Percentiles rank a stretch among this genome's conserved stretches.
Conservation (phyloP, 1,139 yeast genomes). For the Geotrichum europaeum region DNA sequence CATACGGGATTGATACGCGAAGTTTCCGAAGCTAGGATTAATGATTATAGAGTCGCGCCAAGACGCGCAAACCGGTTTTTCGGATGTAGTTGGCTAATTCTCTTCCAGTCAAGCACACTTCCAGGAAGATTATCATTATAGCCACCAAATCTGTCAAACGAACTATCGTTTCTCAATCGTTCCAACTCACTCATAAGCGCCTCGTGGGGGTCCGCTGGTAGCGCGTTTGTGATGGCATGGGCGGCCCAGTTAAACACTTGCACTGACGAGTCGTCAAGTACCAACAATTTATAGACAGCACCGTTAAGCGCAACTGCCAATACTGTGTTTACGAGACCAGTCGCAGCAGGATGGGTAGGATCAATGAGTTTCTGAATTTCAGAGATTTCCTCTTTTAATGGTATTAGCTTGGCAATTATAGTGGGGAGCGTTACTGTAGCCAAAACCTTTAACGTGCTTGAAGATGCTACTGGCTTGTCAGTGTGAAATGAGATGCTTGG, state of each 20-base stretch:
- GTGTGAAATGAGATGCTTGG: neutral
- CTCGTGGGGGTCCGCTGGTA: neutral
- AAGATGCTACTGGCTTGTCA: neutral
- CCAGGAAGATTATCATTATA: neutral
- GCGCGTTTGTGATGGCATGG: neutral
- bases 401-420: slow-evolving; percentile 3
- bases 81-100: neutral
- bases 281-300: neutral
- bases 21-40: neutral
- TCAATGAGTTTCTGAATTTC: neutral
- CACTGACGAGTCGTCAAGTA: neutral
- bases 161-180: neutral
- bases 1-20: neutral
- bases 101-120: neutral
- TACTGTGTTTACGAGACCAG: neutral
- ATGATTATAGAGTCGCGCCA: neutral
- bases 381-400: neutral
- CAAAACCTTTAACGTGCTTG: slow-evolving; percentile 3
- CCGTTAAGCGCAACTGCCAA: neutral
- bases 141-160: neutral
- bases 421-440: slow-evolving; percentile 5
- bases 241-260: neutral
- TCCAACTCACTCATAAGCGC: neutral
- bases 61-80: neutral
- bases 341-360: neutral